Evolutionary conservation across 2,329 filamentous ascomycete species (phyloP).

Genomic region (Pseudocercospora vitis): DNA sequence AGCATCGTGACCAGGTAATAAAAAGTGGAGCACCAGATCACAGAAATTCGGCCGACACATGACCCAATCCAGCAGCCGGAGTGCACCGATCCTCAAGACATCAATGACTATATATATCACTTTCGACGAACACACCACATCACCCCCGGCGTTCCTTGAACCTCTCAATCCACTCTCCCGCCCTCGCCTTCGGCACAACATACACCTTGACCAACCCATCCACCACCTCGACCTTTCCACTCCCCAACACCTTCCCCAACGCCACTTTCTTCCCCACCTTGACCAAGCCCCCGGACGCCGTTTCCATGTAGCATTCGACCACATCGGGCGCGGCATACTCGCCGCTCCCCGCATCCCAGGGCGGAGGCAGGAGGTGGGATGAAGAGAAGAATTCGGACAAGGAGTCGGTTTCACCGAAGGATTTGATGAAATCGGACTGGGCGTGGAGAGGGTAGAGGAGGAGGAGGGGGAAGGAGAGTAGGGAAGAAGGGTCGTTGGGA

Average conservation of each 20-base stretch:
- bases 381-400: conserved; percentile 76
- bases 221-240: conserved; percentile 80
- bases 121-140: no score
- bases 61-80: no score
- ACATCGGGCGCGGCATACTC: conserved; percentile 61
- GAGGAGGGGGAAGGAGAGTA: conserved; percentile 73
- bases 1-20: no score
- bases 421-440: conserved; percentile 88
- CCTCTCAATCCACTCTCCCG: conserved; percentile 75
- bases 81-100: no score
- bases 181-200: conserved; percentile 71
- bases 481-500: conserved; percentile 69
- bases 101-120: no score
- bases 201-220: conserved; percentile 82
- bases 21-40: no score
- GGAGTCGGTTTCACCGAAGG: conserved; percentile 73
- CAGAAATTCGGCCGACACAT: no score
- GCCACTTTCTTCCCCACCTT: conserved; percentile 86
- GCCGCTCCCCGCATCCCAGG: conserved; percentile 77
- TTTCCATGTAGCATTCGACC: conserved; percentile 92
- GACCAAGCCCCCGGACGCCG: conserved; percentile 71
- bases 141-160: conserved; percentile 67
- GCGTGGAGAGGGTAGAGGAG: conserved; percentile 80
- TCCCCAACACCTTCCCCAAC: conserved; percentile 70
- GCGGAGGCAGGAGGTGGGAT: conserved; percentile 83